Evolutionary conservation across 306 rosid species (phyloP), one percentile per base, ranked within the genome.

Genomic region (Myrica gale): DNA sequence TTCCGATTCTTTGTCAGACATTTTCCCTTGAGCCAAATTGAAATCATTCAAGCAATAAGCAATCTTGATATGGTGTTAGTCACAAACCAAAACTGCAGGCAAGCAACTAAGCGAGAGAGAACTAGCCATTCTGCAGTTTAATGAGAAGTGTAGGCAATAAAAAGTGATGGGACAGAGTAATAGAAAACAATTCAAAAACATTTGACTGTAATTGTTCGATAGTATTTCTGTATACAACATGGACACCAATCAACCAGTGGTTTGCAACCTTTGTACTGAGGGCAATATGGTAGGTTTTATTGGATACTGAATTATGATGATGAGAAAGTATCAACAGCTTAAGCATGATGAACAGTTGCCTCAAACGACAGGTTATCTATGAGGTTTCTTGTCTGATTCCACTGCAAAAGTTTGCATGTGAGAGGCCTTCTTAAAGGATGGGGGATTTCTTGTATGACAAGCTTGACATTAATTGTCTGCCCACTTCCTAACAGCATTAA

Each of bases 1-100:
- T 78, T 86, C 74, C 46, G 87, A 78, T 85, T 77, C 85, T 74
- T 89, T 52, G 87, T 85, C 78, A 95, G 85, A 74, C 86, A 95
- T 66, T 79, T 87, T 54, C 98, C 98, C 98, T 95, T 74, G 55
- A 73, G 62, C 78, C 62, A 72, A 76, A 75, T 63, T 11, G 20
- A 82, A 80, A 78, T 73, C 56, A 58, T 56, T 52, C 56, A 56
- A 68, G 45, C 45, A 82, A 74, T 76, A 78, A 37, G 72, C 47
- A 56, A 47, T 72, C 58, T n/a, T 39, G 72, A 70, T 71, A 73
- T 41, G 48, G 55, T 52, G 17, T 71, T 45, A 66, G 66, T 42
- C 5, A 72, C 3, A 44, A 71, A 68, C 51, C 17, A 12, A 16
- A 32, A 72, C 17, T 15, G 20, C 3, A 23, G 6, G 20, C 7